Base-by-base conservation (phyloP, 306 rosid species). In the Begonia loranthoides region DNA sequence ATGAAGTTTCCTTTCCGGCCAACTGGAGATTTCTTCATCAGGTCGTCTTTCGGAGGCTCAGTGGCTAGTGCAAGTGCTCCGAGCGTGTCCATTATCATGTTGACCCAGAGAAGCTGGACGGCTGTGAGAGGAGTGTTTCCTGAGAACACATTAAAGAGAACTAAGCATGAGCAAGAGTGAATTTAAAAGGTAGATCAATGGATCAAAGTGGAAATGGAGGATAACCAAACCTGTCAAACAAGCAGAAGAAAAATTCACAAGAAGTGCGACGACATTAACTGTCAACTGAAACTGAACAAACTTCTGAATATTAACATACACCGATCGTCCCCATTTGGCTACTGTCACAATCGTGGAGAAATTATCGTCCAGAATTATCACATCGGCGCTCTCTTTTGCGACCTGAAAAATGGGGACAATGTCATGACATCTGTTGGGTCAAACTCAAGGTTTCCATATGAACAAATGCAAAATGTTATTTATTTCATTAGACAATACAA, bases 61-160 rank as follows among this genome's bases (percentile, higher is more conserved):
- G 99, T 90, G 64, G 99, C 99, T 41, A 90, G 69, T 44, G 95
- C 99, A 72, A 90, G 95, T 33, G 99, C 99, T 70, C 99, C 99
- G 43, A 90, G 77, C 66, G 99, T 90, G 68, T 90, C 99, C 99
- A 86, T 90, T 68, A 90, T 90, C 97, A 90, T 90, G 75, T 90
- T 90, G 66, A 90, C 97, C 97, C 97, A 90, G 38, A 90, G 83
- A 63, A 90, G 95, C 72, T 90, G 97, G 66, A 85, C 97, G 24
- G 97, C 97, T n/a, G 97, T 76, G 54, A 90, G 95, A 45, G 95
- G 97, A 68, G 97, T 76, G 52, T 67, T 85, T 64, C 97, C 97
- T 90, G 64, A 54, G 45, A 62, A 49, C 40, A 64, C 36, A 28
- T 28, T 28, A 0, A 5, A 28, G 36, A 7, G 7, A 28, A 28